Conservation (phyloP, 805 yeast genomes). For the Barnettozyma sucrosica region DNA sequence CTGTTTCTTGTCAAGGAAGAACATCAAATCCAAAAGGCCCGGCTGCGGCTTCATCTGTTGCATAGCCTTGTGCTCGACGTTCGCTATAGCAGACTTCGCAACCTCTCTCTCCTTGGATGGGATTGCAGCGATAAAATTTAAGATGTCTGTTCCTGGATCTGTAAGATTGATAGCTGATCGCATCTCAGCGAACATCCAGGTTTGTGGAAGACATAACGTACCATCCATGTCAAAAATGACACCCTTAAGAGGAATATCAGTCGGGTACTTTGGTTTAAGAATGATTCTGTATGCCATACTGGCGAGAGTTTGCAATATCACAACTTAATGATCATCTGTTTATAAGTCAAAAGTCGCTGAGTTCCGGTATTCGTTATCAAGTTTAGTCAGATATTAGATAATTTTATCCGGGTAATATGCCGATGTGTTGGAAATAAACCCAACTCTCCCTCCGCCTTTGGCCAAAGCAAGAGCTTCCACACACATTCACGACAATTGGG, state of each 20-base stretch:
- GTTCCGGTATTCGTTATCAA: not conserved
- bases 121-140: conserved; percentile 43
- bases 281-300: conserved; percentile 19
- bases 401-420: not conserved
- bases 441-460: not conserved
- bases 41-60: conserved; percentile 38
- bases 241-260: conserved; percentile 38
- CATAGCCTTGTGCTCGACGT: conserved; percentile 63
- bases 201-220: conserved; percentile 61
- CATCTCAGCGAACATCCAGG: conserved; percentile 55
- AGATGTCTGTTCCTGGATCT: conserved; percentile 42
- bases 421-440: not conserved
- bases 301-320: not conserved
- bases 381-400: not conserved
- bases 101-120: conserved; percentile 31
- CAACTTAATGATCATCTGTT: not conserved
- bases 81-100: conserved; percentile 43
- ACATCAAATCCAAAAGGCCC: conserved; percentile 16
- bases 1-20: conserved; percentile 2
- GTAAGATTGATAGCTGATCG: conserved; percentile 49
- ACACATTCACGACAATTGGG: not conserved
- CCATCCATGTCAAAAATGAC: conserved; percentile 79
- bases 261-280: conserved; percentile 15
- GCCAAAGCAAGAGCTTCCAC: not conserved
- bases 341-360: not conserved